These are phyloP conservation scores for Podospora fimiseda DNA, from an alignment of 495 filamentous ascomycete species.

Conservation along the genomic window DNA sequence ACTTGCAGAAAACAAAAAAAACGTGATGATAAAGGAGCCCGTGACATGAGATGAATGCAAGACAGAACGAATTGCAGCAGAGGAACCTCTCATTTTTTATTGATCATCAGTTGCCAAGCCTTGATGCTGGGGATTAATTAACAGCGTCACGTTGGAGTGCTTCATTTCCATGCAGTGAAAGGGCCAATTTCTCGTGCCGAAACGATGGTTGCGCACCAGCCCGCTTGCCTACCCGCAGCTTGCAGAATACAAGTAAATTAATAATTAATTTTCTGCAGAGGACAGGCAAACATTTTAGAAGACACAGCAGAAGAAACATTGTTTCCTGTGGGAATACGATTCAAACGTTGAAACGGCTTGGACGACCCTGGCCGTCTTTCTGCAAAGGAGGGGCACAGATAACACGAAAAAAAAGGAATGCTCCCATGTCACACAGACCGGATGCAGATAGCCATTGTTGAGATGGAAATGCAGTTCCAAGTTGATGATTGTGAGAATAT, in stretches of 20 bases:
- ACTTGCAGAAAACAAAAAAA: background rate
- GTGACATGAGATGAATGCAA: background rate
- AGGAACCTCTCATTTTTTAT: background rate
- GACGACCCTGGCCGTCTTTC: background rate
- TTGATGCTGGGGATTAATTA: background rate
- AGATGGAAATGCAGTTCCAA: too few species aligned
- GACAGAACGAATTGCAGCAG: background rate
- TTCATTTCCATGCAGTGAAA: background rate
- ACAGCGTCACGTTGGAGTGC: background rate
- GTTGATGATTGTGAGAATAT: too few species aligned
- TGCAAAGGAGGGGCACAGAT: background rate
- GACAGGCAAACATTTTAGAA: background rate
- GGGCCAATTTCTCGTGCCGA: background rate
- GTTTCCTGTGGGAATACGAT: background rate
- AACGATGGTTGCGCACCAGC: constrained; percentile 1
- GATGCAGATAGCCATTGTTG: too few species aligned
- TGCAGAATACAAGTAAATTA: too few species aligned
- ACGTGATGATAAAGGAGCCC: background rate
- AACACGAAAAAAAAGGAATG: too few species aligned
- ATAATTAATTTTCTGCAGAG: background rate
- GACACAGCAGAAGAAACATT: background rate
- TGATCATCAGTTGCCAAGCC: background rate
- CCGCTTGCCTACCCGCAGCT: background rate
- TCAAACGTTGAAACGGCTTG: background rate
- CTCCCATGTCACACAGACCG: too few species aligned